A percentile compares a stretch with the other conserved stretches of the same genome.
phyloP scores from a whole-genome alignment of 177 flowering plant species.

The Vitis hybrid region DNA sequence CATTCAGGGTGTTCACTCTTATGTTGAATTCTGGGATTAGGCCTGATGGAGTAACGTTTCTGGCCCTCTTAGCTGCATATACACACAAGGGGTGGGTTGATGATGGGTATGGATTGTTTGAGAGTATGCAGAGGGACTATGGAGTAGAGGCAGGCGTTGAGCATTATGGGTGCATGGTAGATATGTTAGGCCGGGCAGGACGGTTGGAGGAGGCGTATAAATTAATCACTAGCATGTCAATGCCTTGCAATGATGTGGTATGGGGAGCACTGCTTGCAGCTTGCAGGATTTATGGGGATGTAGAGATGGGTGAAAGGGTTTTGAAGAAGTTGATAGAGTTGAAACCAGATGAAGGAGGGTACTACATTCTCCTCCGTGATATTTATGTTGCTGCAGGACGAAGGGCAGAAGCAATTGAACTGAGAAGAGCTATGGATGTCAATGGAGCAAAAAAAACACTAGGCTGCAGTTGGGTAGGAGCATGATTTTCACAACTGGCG shows the following conservation, averaged over 20 bases:
- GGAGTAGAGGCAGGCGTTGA: conserved; percentile 15
- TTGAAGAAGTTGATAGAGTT: conserved; percentile 15
- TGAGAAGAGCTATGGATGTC: conserved; percentile 7
- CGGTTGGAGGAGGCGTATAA: conserved; percentile 17
- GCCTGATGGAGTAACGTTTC: conserved; percentile 16
- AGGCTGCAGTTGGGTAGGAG: conserved; percentile 18
- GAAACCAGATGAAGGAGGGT: conserved; percentile 22
- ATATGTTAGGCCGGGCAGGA: conserved; percentile 22
- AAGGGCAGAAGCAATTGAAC: conserved; percentile 12
- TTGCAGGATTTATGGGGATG: conserved; percentile 13
- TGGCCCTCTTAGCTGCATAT: conserved; percentile 13
- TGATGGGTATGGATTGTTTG: conserved; percentile 14
- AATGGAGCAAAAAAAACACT: conserved; percentile 15
- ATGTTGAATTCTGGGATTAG: conserved; percentile 7
- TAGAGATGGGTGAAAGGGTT: conserved; percentile 17
- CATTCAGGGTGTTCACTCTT: conserved; percentile 5
- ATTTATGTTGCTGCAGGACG: conserved; percentile 12
- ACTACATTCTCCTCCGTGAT: conserved; percentile 20
- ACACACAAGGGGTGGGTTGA: conserved; percentile 16
- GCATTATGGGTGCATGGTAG: conserved; percentile 20
- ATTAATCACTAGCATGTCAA: conserved; percentile 7
- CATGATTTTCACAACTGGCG: too few species aligned
- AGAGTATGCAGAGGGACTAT: conserved; percentile 10
- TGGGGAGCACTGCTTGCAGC: conserved; percentile 22
- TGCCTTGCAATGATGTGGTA: conserved; percentile 17